A percentile compares a stretch with the other conserved stretches of the same genome.
These are phyloP conservation scores for Apiospora aurea DNA, from an alignment of 2,329 filamentous ascomycete species.

Conservation along the genomic window DNA sequence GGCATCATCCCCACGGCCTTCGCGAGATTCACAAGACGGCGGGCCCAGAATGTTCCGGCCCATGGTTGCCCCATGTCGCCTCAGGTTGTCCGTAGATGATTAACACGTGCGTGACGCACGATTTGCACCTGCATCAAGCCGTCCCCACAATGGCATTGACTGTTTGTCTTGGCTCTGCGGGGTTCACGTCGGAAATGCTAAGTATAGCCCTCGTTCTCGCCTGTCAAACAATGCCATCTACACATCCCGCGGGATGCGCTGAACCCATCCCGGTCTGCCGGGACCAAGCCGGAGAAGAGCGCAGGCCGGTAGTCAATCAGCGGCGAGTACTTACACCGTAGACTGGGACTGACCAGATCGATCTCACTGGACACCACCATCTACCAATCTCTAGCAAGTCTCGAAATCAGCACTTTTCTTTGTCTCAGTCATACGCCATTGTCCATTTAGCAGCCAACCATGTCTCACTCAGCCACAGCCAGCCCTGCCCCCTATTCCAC, in stretches of 20 bases:
- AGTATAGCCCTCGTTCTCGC: background rate
- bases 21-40: background rate
- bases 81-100: background rate
- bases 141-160: background rate
- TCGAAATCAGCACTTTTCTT: background rate
- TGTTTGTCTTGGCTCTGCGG: background rate
- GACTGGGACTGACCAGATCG: background rate
- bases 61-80: background rate
- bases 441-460: background rate
- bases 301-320: background rate
- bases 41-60: background rate
- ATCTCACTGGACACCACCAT: background rate
- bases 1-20: background rate
- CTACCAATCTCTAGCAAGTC: background rate
- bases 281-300: too few relatives aligned
- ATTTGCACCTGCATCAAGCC: too few relatives aligned
- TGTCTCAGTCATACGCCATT: background rate
- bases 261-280: background rate
- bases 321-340: background rate
- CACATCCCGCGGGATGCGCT: background rate
- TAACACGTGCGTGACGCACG: too few relatives aligned
- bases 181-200: slow-evolving; percentile 1
- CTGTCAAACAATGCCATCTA: too few relatives aligned
- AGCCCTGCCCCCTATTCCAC: slow-evolving; percentile 75
- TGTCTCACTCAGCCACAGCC: background rate